Base-by-base conservation (phyloP, 805 yeast species). In the Pichia nakasei region DNA sequence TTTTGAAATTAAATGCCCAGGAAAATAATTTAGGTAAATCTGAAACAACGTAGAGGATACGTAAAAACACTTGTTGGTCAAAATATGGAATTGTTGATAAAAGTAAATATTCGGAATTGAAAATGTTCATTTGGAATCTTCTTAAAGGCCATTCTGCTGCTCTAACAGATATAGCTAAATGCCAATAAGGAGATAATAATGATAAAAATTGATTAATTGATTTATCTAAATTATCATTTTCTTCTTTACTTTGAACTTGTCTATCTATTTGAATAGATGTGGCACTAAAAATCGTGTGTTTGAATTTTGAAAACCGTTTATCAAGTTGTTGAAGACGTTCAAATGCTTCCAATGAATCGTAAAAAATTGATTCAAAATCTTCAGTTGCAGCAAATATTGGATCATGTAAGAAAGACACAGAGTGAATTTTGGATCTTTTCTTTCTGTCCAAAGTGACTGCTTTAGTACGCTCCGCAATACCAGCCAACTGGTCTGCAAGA, bases 131-230 rank as follows among this genome's bases (percentile, higher is more conserved):
- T 57, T 87, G 81, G 67, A 80, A 93, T 54, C 97, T 75, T 66
- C 98, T 82, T 18, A 93, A 82, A 21, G 89, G 76, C 98, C 98
- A 93, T 67, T 93, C 98, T 12, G 87, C 70, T 5, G 96, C 91
- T 53, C 81, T 80, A 40, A 86, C 56, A 3, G 96, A 74, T 21
- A 94, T 85, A 20, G 79, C 73, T 42, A 88, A 65, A 50, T 78
- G 74, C 74, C 91, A 78, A 60, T 80, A 80, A 2, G 94, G 86
- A 4, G 94, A 80, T 9, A 80, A 69, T 52, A 91, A 68, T 46
- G 81, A 72, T 48, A 93, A 65, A 57, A 85, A 91, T 12, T 80
- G 80, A 47, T 77, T 76, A 41, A 91, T 75, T 26, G 93, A 89
- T 46, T 71, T 73, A 56, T 88, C 80, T 47, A 94, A 67, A 51